Percentiles rank a stretch among this genome's conserved stretches.
phyloP scores from a whole-genome alignment of 495 filamentous ascomycete genomes.

The Amniculicola lignicola region DNA sequence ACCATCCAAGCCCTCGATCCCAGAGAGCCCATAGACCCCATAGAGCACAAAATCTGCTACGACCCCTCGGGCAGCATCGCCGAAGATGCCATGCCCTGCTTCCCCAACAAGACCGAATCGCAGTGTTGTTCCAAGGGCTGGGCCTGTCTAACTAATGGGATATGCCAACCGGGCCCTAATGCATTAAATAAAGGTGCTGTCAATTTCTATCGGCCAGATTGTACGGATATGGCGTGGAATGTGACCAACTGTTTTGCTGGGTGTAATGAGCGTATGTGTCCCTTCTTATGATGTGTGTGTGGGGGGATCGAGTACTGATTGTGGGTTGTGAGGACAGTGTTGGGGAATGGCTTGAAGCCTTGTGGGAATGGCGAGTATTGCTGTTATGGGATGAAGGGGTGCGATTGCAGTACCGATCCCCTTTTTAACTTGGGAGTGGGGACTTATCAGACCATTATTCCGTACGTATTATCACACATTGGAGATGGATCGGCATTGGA shows the following conservation, averaged over 20 bases:
- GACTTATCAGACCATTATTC: not conserved
- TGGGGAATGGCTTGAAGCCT: not conserved
- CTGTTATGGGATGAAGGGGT: conserved; percentile 4
- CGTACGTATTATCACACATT: no score
- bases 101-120: not conserved
- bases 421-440: not conserved
- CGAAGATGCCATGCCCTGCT: not conserved
- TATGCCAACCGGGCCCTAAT: not conserved
- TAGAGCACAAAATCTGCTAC: no score
- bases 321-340: not conserved
- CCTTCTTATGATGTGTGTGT: not conserved
- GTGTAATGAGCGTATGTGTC: not conserved
- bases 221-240: conserved; percentile 4
- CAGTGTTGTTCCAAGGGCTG: not conserved
- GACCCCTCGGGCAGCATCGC: not conserved
- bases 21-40: no score
- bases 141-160: not conserved
- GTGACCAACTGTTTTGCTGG: not conserved
- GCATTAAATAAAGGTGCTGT: not conserved
- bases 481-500: no score
- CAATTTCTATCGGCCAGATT: conserved; percentile 4
- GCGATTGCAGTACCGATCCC: not conserved
- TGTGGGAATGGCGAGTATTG: conserved; percentile 1
- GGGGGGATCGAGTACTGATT: not conserved
- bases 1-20: no score